Evolutionary conservation across 2,329 filamentous ascomycete species (phyloP).

Genomic region (Parastagonospora avenae): DNA sequence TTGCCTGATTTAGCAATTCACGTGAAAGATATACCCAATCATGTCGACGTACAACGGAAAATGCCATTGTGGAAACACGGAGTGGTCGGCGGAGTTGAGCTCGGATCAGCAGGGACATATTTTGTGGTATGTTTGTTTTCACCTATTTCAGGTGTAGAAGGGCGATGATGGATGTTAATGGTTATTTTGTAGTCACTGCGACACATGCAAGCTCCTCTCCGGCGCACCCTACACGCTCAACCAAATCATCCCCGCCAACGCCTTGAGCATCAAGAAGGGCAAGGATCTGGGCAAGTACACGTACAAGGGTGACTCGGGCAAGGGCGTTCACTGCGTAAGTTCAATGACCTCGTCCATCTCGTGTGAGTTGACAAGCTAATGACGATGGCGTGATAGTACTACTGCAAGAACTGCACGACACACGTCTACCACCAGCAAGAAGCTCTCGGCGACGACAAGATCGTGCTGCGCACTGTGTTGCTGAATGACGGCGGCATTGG

Average conservation of each 20-base stretch:
- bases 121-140: conserved; percentile 48
- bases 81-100: conserved; percentile 58
- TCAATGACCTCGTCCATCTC: too few species aligned
- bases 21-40: neutral
- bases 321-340: conserved; percentile 56
- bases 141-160: neutral
- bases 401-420: conserved; percentile 61
- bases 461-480: conserved; percentile 59
- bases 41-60: conserved; percentile 57
- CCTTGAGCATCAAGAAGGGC: conserved; percentile 60
- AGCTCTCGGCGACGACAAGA: conserved; percentile 56
- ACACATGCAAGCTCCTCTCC: conserved; percentile 61
- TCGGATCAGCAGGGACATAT: conserved; percentile 53
- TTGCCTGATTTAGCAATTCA: neutral
- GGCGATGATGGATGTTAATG: neutral
- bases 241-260: conserved; percentile 57
- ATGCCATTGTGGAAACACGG: conserved; percentile 61
- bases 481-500: conserved; percentile 47
- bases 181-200: conserved; percentile 56
- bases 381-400: conserved; percentile 45
- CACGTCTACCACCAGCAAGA: conserved; percentile 63
- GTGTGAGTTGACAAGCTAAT: too few species aligned
- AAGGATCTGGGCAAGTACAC: conserved; percentile 56
- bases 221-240: conserved; percentile 60
- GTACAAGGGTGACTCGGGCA: conserved; percentile 63